Conservation (phyloP, 2,329 filamentous ascomycete species). For the Clarireedia homoeocarpa region DNA sequence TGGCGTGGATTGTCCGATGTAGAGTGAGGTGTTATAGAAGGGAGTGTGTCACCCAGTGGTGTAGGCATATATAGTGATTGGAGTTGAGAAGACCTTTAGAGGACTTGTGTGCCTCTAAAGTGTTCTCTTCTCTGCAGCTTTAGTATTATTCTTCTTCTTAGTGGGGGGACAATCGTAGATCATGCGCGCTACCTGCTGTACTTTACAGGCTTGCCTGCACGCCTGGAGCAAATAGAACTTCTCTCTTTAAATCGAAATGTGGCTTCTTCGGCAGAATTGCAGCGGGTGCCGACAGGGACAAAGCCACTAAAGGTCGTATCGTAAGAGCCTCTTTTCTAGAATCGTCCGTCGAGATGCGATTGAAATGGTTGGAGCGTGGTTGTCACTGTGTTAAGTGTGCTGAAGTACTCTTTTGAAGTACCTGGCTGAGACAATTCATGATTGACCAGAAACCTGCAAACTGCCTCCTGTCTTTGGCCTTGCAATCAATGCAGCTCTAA, state of each 20-base stretch:
- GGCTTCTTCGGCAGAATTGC: constrained; percentile 1
- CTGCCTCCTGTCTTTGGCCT: too few species aligned
- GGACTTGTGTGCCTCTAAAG: constrained; percentile 28
- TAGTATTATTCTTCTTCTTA: not conserved
- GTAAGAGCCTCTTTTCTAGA: too few species aligned
- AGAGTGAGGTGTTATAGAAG: constrained; percentile 24
- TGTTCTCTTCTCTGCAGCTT: constrained; percentile 9
- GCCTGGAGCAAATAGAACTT: not conserved
- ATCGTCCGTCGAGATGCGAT: too few species aligned
- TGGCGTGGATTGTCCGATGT: constrained; percentile 14
- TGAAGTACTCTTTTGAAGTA: too few species aligned
- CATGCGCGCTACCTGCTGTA: not conserved
- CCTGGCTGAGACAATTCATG: too few species aligned
- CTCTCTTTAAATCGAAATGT: not conserved
- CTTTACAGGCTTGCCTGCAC: not conserved
- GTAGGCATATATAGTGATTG: constrained; percentile 34
- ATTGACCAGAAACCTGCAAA: too few species aligned
- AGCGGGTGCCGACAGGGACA: not conserved
- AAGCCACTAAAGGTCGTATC: not conserved
- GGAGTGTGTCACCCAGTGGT: constrained; percentile 31
- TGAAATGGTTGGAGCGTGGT: too few species aligned
- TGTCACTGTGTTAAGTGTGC: too few species aligned
- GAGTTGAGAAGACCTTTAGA: constrained; percentile 17
- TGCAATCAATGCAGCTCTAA: too few species aligned
- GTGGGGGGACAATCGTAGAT: not conserved